Evolutionary conservation across 495 filamentous ascomycete species (phyloP).

Genomic region (Terfezia claveryi): DNA sequence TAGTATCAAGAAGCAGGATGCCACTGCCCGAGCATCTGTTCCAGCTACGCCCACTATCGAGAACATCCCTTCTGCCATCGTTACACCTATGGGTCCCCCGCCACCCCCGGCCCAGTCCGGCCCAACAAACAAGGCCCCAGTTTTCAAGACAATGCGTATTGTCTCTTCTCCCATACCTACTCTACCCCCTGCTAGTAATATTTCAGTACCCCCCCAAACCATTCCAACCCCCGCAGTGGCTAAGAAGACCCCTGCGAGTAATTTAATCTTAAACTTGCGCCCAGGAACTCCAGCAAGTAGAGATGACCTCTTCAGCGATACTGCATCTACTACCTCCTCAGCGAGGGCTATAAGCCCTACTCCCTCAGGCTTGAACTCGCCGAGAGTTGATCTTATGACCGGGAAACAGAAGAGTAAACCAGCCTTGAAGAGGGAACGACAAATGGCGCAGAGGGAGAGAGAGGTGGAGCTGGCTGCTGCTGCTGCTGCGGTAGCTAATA

Average conservation of each 20-base stretch:
- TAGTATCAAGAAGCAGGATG: background rate
- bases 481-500: slow-evolving; percentile 13
- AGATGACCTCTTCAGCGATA: slow-evolving; percentile 4
- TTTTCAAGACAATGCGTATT: slow-evolving; percentile 10
- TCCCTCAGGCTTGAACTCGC: background rate
- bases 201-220: background rate
- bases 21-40: background rate
- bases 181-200: background rate
- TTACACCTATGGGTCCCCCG: background rate
- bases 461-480: slow-evolving; percentile 30
- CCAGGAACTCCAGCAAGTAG: background rate
- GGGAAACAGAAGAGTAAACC: slow-evolving; percentile 53
- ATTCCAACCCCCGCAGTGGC: background rate
- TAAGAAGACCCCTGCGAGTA: background rate
- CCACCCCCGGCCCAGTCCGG: background rate
- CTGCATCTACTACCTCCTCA: slow-evolving; percentile 4
- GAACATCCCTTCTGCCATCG: background rate
- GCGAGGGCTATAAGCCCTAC: background rate
- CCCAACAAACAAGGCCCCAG: background rate
- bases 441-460: slow-evolving; percentile 41
- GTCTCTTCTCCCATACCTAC: slow-evolving; percentile 2
- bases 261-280: too few relatives aligned
- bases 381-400: background rate
- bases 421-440: slow-evolving; percentile 70
- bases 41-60: too few relatives aligned